A percentile compares a stretch with the other conserved stretches of the same genome.
Conservation (phyloP, 192 early-diverging fungal genomes). For the Backusella westeae region DNA sequence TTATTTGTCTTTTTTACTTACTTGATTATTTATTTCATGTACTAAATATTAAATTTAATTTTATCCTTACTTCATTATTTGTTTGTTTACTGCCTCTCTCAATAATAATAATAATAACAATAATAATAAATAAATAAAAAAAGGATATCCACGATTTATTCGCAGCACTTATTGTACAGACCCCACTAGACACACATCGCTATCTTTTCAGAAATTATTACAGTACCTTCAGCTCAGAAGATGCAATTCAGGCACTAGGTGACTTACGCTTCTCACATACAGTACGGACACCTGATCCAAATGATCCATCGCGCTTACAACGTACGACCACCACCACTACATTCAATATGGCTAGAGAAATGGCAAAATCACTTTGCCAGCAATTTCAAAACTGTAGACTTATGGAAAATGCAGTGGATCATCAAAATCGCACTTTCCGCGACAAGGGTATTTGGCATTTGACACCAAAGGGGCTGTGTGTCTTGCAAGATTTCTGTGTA, state of each 20-base stretch:
- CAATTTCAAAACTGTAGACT: conserved; percentile 53
- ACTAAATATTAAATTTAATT: background rate
- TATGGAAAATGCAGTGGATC: conserved; percentile 46
- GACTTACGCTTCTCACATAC: conserved; percentile 49
- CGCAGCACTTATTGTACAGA: conserved; percentile 49
- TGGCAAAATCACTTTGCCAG: conserved; percentile 56
- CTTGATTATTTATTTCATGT: background rate
- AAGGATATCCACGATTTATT: conserved; percentile 61
- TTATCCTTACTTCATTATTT: background rate
- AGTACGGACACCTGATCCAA: conserved; percentile 44
- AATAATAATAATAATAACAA: background rate
- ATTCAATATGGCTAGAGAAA: conserved; percentile 53
- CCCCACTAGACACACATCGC: conserved; percentile 47
- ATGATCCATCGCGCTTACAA: conserved; percentile 43
- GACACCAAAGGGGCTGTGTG: conserved; percentile 48
- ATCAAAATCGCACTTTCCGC: conserved; percentile 29
- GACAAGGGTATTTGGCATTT: conserved; percentile 47
- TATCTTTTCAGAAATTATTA: conserved; percentile 49
- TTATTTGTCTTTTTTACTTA: no score
- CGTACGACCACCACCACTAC: conserved; percentile 56
- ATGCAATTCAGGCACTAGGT: conserved; percentile 47
- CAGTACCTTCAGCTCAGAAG: conserved; percentile 54
- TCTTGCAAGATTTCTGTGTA: conserved; percentile 38
- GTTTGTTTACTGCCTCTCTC: background rate
- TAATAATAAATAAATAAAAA: background rate